Conservation (phyloP, 1,284 basidiomycete species). For the Sanghuangporus weigelae region DNA sequence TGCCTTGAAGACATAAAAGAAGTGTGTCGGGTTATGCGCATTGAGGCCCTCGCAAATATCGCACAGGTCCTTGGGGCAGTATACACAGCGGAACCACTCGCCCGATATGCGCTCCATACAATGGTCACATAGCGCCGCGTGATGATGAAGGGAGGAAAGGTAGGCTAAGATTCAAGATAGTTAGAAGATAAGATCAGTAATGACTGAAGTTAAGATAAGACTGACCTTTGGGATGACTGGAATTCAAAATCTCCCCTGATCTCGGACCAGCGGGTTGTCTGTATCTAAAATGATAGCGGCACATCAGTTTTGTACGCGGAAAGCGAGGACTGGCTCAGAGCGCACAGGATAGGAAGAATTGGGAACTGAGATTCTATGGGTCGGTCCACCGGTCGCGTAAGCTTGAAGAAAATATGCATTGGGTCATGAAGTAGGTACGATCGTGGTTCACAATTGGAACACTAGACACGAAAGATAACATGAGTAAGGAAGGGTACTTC, state of each 20-base stretch:
- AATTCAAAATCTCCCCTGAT: slow-evolving; percentile 33
- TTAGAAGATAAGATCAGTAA: background rate
- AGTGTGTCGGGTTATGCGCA: slow-evolving; percentile 74
- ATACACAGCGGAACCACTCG: slow-evolving; percentile 84
- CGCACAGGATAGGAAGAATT: slow-evolving; percentile 68
- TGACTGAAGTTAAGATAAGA: slow-evolving; percentile 10
- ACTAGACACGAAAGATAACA: slow-evolving; percentile 41
- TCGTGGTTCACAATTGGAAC: slow-evolving; percentile 67
- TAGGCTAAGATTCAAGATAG: slow-evolving; percentile 45
- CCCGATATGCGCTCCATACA: slow-evolving; percentile 73
- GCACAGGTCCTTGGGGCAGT: slow-evolving; percentile 80
- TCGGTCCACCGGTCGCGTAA: slow-evolving; percentile 70
- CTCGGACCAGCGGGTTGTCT: slow-evolving; percentile 58
- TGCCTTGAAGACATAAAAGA: slow-evolving; percentile 85
- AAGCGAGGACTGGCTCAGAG: background rate
- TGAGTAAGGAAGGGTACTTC: background rate
- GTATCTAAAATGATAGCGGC: slow-evolving; percentile 41
- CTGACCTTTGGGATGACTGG: slow-evolving; percentile 56
- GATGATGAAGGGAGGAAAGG: slow-evolving; percentile 60
- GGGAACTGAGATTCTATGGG: slow-evolving; percentile 56
- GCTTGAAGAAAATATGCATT: slow-evolving; percentile 81
- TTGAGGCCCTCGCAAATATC: slow-evolving; percentile 72
- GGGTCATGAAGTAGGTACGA: slow-evolving; percentile 80
- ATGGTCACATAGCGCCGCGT: slow-evolving; percentile 66
- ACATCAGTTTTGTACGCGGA: background rate